Conservation (phyloP, 148 eudicot species). For the Silene latifolia region DNA sequence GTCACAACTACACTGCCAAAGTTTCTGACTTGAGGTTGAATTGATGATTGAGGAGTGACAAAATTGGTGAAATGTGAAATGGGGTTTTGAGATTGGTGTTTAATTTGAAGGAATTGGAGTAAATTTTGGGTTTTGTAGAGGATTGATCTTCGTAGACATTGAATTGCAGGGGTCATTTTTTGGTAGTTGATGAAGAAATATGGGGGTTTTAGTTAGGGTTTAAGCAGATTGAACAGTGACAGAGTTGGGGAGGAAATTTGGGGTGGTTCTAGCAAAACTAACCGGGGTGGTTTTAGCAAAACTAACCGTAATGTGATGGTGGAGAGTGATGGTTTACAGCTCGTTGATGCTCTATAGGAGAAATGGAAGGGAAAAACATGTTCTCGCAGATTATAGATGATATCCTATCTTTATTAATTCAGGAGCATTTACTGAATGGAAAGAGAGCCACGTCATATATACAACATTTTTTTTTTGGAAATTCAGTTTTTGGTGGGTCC, state of each 20-base stretch:
- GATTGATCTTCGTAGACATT: conserved; percentile 34
- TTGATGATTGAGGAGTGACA: conserved; percentile 26
- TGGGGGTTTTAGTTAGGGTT: conserved; percentile 20
- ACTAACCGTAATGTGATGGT: no score
- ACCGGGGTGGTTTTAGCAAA: no score
- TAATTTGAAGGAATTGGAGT: conserved; percentile 10
- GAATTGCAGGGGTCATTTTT: conserved; percentile 49
- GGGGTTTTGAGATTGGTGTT: conserved; percentile 19
- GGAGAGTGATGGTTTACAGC: no score
- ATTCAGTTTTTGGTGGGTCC: no score
- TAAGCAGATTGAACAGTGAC: neutral
- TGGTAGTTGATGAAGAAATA: neutral
- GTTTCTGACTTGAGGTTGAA: conserved; percentile 28
- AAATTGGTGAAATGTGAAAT: neutral
- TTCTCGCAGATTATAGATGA: no score
- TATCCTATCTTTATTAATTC: no score
- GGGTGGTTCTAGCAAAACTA: no score
- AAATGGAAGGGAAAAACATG: no score
- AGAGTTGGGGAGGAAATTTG: neutral
- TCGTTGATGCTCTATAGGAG: no score
- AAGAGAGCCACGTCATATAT: no score
- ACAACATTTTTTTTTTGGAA: no score
- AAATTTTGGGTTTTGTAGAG: conserved; percentile 9
- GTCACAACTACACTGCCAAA: conserved; percentile 28
- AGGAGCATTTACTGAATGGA: no score